Evolutionary conservation across 176 grass and related monocot genomes (phyloP).

Genomic region (Elymus sibiricus): DNA sequence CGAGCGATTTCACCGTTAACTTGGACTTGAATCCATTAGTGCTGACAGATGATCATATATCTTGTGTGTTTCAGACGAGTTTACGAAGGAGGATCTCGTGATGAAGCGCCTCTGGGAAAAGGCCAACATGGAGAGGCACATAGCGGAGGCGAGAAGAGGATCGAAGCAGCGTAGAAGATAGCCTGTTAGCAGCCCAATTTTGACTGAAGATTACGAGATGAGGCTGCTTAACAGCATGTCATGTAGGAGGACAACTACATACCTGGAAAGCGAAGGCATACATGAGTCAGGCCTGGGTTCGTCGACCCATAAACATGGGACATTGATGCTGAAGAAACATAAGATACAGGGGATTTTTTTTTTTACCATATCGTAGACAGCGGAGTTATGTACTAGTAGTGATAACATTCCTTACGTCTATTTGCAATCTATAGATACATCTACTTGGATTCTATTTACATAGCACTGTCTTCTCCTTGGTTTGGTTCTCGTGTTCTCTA

Average conservation of each 20-base stretch:
- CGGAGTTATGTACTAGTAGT: not conserved
- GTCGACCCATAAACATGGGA: not conserved
- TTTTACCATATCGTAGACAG: not conserved
- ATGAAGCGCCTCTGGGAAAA: constrained; percentile 72
- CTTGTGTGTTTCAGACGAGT: constrained; percentile 61
- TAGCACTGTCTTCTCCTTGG: not conserved
- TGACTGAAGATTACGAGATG: not conserved
- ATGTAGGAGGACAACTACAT: not conserved
- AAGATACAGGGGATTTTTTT: not conserved
- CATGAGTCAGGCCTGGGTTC: not conserved
- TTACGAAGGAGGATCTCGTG: constrained; percentile 61
- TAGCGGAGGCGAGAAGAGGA: constrained; percentile 61
- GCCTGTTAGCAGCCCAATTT: not conserved
- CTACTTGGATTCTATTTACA: not conserved
- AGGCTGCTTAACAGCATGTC: not conserved
- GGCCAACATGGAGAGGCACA: constrained; percentile 80
- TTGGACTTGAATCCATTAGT: not conserved
- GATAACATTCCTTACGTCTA: too few species aligned
- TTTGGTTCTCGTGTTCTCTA: too few species aligned
- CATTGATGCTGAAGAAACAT: not conserved
- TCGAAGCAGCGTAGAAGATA: constrained; percentile 72
- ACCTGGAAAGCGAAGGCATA: not conserved
- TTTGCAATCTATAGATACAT: not conserved
- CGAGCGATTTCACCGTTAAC: not conserved
- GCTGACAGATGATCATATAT: not conserved